Conservation (phyloP, 2,329 filamentous ascomycete species). For the Hypoxylon sp. region DNA sequence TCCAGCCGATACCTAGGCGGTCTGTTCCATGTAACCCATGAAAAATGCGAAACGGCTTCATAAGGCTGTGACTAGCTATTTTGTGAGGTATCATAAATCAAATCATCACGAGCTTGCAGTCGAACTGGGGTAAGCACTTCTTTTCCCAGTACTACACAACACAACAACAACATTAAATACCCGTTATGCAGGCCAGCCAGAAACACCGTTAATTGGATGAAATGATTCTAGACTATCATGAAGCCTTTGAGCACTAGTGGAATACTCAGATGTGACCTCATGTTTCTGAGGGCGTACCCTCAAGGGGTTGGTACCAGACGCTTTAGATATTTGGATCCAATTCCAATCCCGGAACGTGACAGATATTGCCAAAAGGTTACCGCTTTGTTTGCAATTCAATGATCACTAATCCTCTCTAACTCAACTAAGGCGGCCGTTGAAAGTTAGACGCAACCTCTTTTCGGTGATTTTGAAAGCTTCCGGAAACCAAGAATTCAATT, state of each 20-base stretch:
- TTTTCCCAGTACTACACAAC: not conserved
- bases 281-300: not conserved
- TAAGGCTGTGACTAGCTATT: too few relatives aligned
- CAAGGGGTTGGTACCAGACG: too few relatives aligned
- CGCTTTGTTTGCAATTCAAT: not conserved
- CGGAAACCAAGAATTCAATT: constrained; percentile 64
- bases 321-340: too few relatives aligned
- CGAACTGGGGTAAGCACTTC: not conserved
- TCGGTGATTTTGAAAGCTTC: constrained; percentile 60
- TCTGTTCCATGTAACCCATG: not conserved
- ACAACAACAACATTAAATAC: not conserved
- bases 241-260: too few relatives aligned
- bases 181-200: not conserved
- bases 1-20: not conserved
- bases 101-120: too few relatives aligned
- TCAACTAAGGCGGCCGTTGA: constrained; percentile 49
- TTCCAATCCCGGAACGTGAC: not conserved
- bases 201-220: too few relatives aligned
- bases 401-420: not conserved
- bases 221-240: too few relatives aligned
- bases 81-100: too few relatives aligned
- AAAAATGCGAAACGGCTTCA: too few relatives aligned
- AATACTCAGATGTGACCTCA: not conserved
- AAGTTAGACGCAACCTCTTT: constrained; percentile 56
- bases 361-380: not conserved